These are phyloP conservation scores for Aspergillus clavatus DNA, from an alignment of 2,329 filamentous ascomycete genomes.

Conservation along the genomic window DNA sequence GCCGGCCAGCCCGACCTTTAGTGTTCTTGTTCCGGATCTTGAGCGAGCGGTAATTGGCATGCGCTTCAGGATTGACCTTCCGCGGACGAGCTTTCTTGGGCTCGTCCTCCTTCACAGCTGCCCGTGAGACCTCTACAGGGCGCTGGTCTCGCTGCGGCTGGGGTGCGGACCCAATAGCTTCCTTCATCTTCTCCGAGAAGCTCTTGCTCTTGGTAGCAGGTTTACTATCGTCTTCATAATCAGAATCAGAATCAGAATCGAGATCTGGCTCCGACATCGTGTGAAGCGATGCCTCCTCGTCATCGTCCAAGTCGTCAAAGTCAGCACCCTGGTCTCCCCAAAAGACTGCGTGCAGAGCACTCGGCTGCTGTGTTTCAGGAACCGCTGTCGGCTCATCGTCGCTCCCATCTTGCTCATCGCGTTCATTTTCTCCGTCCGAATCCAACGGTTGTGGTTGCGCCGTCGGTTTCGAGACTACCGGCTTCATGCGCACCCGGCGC, in stretches of 20 bases:
- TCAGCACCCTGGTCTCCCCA: conserved; percentile 11
- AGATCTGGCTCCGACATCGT: conserved; percentile 27
- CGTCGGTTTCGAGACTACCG: conserved; percentile 29
- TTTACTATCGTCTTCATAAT: conserved; percentile 22
- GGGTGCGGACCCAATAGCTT: conserved; percentile 28
- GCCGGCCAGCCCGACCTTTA: conserved; percentile 30
- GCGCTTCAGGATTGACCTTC: conserved; percentile 43
- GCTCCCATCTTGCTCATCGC: conserved; percentile 16
- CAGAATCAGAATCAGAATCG: conserved; percentile 29
- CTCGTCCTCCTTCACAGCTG: conserved; percentile 16
- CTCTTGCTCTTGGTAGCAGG: conserved; percentile 23
- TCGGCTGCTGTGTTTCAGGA: conserved; percentile 25
- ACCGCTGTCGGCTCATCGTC: conserved; percentile 29
- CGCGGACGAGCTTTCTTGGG: conserved; percentile 25
- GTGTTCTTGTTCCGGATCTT: conserved; percentile 42
- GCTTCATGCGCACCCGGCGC: conserved; percentile 41
- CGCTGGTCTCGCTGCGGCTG: conserved; percentile 15
- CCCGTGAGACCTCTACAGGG: conserved; percentile 10
- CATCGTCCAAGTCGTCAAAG: conserved; percentile 7
- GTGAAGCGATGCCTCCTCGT: conserved; percentile 23
- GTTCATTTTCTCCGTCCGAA: conserved; percentile 16
- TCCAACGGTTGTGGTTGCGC: conserved; percentile 20
- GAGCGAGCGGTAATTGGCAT: conserved; percentile 46
- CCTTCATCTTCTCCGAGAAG: conserved; percentile 35
- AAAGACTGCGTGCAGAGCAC: conserved; percentile 4